Evolutionary conservation across 257 asterid genomes (phyloP), one percentile per base, ranked within the genome.

Genomic region (Petrea volubilis): DNA sequence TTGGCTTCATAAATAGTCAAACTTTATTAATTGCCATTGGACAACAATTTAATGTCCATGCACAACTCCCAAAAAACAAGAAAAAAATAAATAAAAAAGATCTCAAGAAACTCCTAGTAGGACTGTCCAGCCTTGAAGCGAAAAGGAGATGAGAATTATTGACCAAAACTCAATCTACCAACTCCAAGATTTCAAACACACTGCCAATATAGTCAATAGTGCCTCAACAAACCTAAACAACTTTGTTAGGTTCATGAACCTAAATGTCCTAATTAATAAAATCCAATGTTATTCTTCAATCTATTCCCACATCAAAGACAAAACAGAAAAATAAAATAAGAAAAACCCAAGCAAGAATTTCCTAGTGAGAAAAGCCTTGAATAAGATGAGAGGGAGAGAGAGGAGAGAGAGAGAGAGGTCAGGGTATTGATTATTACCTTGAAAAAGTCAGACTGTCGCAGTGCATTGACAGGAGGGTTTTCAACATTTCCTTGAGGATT

Each of bases 381-480:
- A 33, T 36, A 34, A 36, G 25, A 23, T 11, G 11, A 25, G 46
- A 67, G 29, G 31, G 14, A 53, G 59, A 27, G 47, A 52, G 72
- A 44, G 20, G 44, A 33, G 7, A 47, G 47, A 72, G 69, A 41
- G 46, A 8, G 20, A 10, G 17, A 12, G 28, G 46, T 31, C n/a
- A 59, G 75, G 67, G 57, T 11, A 68, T 78, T 79, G 84, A 73
- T 78, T 79, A 79, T 87, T 7, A 90, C 97, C 97, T 88, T 85
- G 83, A 79, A 83, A 81, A 81, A 46, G 80, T 81, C 68, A 70
- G 90, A 87, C 57, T 73, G 74, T 72, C 73, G 15, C 62, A 78
- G 46, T 66, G 65, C 75, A 75, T 63, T 76, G 70, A 70, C 76
- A 76, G 74, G 67, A 64, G 84, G 88, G 78, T 81, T 80, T 69